Evolutionary conservation across 768 basidiomycete species (phyloP), one percentile per base, ranked within the genome.

Genomic region (Boletus huronensis): DNA sequence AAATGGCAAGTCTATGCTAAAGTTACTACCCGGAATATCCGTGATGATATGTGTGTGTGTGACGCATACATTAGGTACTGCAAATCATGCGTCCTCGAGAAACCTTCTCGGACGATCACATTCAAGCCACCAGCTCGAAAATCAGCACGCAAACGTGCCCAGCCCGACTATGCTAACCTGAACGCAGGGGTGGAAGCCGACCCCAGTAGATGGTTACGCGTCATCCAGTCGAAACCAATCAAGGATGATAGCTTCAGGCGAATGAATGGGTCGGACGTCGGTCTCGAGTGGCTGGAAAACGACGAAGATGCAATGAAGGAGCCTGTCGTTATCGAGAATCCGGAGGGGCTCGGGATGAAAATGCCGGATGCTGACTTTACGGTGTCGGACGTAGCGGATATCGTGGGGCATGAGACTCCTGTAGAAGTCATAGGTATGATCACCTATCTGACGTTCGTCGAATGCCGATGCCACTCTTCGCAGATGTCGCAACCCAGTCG

Each of bases 391-490:
- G 86, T 98, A 2, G 92, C 87, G 1, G 76, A 87, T 54, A 74
- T 84, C 26, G 81, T 98, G 39, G 96, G 95, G 6, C 82, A 82
- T 47, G 82, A 90, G 58, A 82, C 78, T 1, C 83, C 89, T 0
- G 78, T 98, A 19, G 93, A 97, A 71, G 96, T 98, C 23, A 96
- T 98, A 61, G 93, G 93, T 93, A 64, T 55, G 78, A 64, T 48
- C 21, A 26, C 32, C 29, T 13, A 19, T 58, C 39, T 40, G 34
- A 53, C 39, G 42, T 25, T 51, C n/a, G 34, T 26, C 13, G 42
- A 36, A 54, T 52, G 21, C 44, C 55, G 28, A 58, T 43, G 10
- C n/a, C 25, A 39, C 29, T 16, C 40, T 34, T 50, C 28, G 32
- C 54, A 88, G 94, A 98, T 72, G 92, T 95, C 49, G 87, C 90